These are phyloP conservation scores for Barnettozyma sucrosica DNA, from an alignment of 805 yeast species.

Conservation along the genomic window DNA sequence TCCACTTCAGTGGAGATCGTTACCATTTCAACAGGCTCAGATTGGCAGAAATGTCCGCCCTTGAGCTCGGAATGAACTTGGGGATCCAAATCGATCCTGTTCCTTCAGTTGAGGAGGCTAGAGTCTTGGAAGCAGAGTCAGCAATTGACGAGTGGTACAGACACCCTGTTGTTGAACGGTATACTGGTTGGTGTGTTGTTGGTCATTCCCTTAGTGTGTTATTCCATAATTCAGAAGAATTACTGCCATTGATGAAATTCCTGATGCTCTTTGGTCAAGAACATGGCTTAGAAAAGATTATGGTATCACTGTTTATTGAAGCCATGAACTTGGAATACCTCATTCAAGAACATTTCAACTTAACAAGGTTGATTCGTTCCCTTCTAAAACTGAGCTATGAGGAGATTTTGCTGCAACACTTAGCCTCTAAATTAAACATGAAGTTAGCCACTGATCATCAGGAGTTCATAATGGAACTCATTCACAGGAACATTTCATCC, in stretches of 20 bases:
- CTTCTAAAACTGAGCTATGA: neutral
- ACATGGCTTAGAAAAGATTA: neutral
- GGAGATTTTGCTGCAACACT: neutral
- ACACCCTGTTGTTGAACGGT: neutral
- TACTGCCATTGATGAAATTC: conserved; percentile 2
- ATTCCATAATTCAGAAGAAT: conserved; percentile 4
- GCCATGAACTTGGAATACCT: neutral
- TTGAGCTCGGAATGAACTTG: conserved; percentile 10
- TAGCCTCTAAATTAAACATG: neutral
- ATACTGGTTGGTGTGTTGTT: conserved; percentile 11
- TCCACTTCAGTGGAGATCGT: neutral
- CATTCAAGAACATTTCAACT: neutral
- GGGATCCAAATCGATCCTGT: conserved; percentile 5
- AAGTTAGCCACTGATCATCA: neutral
- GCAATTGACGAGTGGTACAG: conserved; percentile 10
- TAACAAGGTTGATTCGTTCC: neutral
- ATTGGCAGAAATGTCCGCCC: conserved; percentile 7
- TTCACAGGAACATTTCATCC: neutral
- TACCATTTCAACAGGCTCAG: conserved; percentile 1
- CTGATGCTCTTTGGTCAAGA: conserved; percentile 3
- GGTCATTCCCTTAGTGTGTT: conserved; percentile 16
- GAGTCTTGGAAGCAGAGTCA: conserved; percentile 5
- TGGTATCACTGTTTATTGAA: conserved; percentile 2
- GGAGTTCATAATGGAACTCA: neutral
- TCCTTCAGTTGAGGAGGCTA: conserved; percentile 4